Base-by-base conservation (phyloP, 805 yeast species). In the Nakazawaea molendinolei region DNA sequence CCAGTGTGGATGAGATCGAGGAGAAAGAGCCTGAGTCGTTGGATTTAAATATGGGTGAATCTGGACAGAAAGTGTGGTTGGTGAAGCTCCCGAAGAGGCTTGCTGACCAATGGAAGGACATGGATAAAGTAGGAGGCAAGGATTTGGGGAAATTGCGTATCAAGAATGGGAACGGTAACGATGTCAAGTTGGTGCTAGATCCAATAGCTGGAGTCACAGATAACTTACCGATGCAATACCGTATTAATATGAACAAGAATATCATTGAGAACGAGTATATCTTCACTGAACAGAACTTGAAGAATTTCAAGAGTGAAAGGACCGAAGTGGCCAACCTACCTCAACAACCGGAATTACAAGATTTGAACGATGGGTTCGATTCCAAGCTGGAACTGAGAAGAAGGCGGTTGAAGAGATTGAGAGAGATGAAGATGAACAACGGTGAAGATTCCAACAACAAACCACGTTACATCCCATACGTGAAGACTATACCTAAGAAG, bases 81-180 rank as follows among this genome's bases (percentile, higher is more conserved):
- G 95, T 92, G 17, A 75, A 92, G 48, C 63, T 92, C 51, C 97
- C 98, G 2, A 77, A 85, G 51, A 86, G 86, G 51, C 63, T 92
- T 42, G 82, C 95, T 21, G 85, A 80, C 27, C 68, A 74, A 45
- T 86, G 97, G 95, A 70, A 77, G 36, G 69, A 80, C 43, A 69
- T 73, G 36, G 74, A 67, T 17, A 61, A 63, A 29, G 58, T 81
- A 33, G 69, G 74, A 36, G 96, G 95, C 5, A 78, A 80, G 50
- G 79, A 79, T 41, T 60, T 92, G 44, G 94, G 96, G 5, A 78
- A 76, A 47, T 84, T 92, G 24, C 75, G 83, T 51, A 83, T 87
- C 42, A 74, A 76, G 48, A 76, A 76, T 55, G 31, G 56, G 58
- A 30, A 51, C 55, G 43, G 66, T 43, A 44, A 30, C 23, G 53